These are phyloP conservation scores for Rhodotorula sphaerocarpa DNA, from an alignment of 768 basidiomycete genomes.

Conservation along the genomic window DNA sequence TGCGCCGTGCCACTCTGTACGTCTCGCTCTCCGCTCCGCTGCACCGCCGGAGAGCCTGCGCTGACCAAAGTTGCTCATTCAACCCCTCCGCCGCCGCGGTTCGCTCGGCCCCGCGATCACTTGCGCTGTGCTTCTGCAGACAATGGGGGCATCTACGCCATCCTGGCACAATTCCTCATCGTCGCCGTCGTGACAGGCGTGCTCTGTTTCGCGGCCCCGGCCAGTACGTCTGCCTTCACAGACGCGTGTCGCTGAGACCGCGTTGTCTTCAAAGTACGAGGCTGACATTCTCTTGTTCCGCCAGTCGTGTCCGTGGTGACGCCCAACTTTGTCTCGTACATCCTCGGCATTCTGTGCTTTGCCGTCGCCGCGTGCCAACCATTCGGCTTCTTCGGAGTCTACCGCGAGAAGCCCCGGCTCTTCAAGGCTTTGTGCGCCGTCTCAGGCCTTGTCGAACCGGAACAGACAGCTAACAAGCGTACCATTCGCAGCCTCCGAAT, in stretches of 20 bases:
- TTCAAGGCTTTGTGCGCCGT: constrained; percentile 31
- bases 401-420: constrained; percentile 52
- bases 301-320: constrained; percentile 73
- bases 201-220: constrained; percentile 65
- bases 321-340: constrained; percentile 62
- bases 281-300: constrained; percentile 4
- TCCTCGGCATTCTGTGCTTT: constrained; percentile 71
- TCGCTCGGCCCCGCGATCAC: too few relatives aligned
- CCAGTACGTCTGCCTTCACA: constrained; percentile 65
- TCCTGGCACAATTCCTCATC: constrained; percentile 65
- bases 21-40: too few relatives aligned
- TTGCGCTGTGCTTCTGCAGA: constrained; percentile 42
- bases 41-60: accelerated
- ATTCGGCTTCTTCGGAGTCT: constrained; percentile 77
- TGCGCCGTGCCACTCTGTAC: constrained; percentile 32
- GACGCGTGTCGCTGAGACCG: too few relatives aligned
- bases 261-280: background rate
- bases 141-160: constrained; percentile 79
- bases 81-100: background rate
- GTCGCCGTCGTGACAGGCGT: constrained; percentile 61
- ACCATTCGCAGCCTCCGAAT: constrained; percentile 56
- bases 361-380: constrained; percentile 67
- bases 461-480: too few relatives aligned
- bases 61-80: background rate
- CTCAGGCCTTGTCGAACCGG: background rate